These are phyloP conservation scores for Chytridium lagenaria DNA, from an alignment of 371 early-diverging fungal genomes.

Conservation along the genomic window DNA sequence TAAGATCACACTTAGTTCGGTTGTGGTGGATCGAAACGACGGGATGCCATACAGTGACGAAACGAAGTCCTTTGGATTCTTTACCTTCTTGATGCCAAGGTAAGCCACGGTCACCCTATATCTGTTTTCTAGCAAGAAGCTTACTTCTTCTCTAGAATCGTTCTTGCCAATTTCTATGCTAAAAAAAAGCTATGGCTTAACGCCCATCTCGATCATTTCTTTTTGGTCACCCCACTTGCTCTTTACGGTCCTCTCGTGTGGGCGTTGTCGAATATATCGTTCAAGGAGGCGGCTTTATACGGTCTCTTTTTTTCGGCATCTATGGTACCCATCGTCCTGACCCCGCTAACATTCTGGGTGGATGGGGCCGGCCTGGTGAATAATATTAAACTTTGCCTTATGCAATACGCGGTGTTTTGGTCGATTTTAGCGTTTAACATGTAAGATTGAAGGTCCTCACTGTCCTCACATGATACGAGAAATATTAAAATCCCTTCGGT, in stretches of 20 bases:
- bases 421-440: not conserved
- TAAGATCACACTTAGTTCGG: not conserved
- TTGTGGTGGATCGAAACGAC: not conserved
- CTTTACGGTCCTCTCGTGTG: not conserved
- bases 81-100: not conserved
- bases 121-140: not conserved
- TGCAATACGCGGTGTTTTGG: not conserved
- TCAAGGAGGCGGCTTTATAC: not conserved
- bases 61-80: not conserved
- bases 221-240: not conserved
- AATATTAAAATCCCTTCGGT: not conserved
- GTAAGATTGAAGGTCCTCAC: too few species aligned
- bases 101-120: too few species aligned
- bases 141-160: not conserved
- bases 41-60: not conserved
- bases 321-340: not conserved
- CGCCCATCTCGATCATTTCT: not conserved
- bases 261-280: not conserved
- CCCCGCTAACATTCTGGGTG: not conserved
- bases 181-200: not conserved
- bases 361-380: not conserved
- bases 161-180: not conserved
- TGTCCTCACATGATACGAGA: too few species aligned
- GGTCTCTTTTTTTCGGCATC: not conserved
- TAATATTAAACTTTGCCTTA: not conserved